Evolutionary conservation across 148 eudicot genomes (phyloP).

Genomic region (Camellia sinensis): DNA sequence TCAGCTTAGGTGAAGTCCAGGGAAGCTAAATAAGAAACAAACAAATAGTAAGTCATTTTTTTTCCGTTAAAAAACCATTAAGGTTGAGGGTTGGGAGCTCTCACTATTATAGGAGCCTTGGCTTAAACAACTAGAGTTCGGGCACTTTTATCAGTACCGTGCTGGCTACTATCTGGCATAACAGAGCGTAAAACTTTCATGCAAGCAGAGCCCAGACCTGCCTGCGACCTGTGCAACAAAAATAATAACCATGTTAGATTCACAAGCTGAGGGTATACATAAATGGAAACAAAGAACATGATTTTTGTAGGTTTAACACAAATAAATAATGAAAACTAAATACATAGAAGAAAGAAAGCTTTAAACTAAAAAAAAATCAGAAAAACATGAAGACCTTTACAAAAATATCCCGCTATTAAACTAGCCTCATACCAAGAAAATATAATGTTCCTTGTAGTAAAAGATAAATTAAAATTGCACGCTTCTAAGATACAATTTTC

Average conservation of each 20-base stretch:
- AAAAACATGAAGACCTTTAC: neutral
- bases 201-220: slow-evolving; percentile 92
- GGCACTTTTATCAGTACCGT: slow-evolving; percentile 59
- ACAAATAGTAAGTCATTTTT: neutral
- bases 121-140: slow-evolving; percentile 92
- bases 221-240: slow-evolving; percentile 53
- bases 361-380: neutral
- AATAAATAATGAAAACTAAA: neutral
- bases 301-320: neutral
- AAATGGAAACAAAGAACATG: neutral
- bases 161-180: slow-evolving; percentile 41
- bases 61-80: neutral
- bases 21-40: slow-evolving; percentile 35
- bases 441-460: neutral
- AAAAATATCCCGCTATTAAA: neutral
- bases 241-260: neutral
- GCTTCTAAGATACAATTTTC: neutral
- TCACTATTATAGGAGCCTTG: slow-evolving; percentile 54
- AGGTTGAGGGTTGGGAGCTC: slow-evolving; percentile 7
- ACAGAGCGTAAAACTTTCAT: slow-evolving; percentile 54
- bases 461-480: neutral
- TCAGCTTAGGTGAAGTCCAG: slow-evolving; percentile 44
- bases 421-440: neutral
- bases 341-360: neutral
- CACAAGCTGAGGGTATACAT: neutral